Evolutionary conservation across 768 basidiomycete species (phyloP), one percentile per base, ranked within the genome.

Genomic region (Mycena albidolilacea): DNA sequence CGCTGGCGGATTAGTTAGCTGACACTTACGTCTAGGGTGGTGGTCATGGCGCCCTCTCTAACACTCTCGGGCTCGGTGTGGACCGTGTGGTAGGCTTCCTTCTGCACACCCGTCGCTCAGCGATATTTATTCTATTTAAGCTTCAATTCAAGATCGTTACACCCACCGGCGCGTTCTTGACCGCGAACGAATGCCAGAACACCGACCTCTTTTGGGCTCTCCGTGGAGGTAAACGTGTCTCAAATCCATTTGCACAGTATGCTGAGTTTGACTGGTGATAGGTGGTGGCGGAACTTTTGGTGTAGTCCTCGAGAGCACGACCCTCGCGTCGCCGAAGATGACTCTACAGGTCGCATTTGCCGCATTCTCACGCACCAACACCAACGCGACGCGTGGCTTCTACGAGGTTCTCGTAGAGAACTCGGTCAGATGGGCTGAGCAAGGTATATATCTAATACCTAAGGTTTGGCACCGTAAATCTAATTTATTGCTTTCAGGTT

Each of bases 171-270:
- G 59, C 74, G 37, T 74, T 78, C 73, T 78, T 80, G 35, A 79
- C 79, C 0, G 84, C 80, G 35, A 86, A 84, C 75, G 79, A 76
- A 38, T 79, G 79, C 54, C 76, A 85, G 68, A 83, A 85, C 62
- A 64, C 59, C n/a, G 85, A 86, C 72, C 79, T 86, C 0, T 85
- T 84, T 71, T 86, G 79, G 68, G 85, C 85, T 2, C 76, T 86
- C 7, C 75, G 77, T 17, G 77, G 77, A 70, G 76, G 77, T 77
- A 30, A 30, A 30, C 30, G 30, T 3, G 30, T 30, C 30, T 30
- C 30, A 4, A 30, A 30, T 3, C 3, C 30, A 30, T 30, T 30
- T 30, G 30, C 30, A 30, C 30, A 3, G 30, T 23, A 23, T 30
- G 30, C 30, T 30, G 30, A 30, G 30, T 30, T 30, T 30, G 30